A percentile compares a stretch with the other conserved stretches of the same genome.
These are phyloP conservation scores for Chernovozyma sophiae-reginae DNA, from an alignment of 1,139 yeast genomes.

Conservation along the genomic window DNA sequence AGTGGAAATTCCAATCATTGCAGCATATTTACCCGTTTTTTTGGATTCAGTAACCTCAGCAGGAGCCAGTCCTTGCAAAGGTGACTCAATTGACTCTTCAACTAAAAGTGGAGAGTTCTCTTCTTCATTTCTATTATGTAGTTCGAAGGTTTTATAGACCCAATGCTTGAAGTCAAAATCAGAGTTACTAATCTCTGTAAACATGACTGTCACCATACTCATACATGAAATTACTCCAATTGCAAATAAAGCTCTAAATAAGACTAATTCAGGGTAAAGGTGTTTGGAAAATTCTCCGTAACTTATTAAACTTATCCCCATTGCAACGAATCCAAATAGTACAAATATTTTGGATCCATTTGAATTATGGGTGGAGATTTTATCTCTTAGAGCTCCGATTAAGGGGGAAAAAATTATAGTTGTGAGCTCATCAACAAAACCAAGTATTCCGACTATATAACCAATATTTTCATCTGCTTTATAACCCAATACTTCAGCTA, in stretches of 20 bases:
- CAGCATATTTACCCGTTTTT: constrained; percentile 54
- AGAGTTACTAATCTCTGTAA: constrained; percentile 51
- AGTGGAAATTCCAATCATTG: constrained; percentile 57
- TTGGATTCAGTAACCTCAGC: constrained; percentile 3
- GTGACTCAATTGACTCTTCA: neutral
- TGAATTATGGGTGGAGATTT: constrained; percentile 25
- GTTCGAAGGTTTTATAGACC: constrained; percentile 3
- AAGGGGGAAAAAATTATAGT: constrained; percentile 57
- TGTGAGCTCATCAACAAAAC: constrained; percentile 59
- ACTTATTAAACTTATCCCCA: constrained; percentile 45
- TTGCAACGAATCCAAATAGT: constrained; percentile 41
- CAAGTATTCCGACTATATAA: constrained; percentile 53
- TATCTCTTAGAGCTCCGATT: constrained; percentile 62
- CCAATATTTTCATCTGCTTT: constrained; percentile 40
- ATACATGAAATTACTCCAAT: constrained; percentile 52
- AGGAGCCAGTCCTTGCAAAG: neutral
- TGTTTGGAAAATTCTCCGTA: constrained; percentile 35
- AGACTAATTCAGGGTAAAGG: constrained; percentile 44
- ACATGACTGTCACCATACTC: constrained; percentile 47
- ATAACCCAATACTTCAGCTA: constrained; percentile 52
- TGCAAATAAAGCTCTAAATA: constrained; percentile 56
- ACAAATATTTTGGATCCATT: constrained; percentile 53
- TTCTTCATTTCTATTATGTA: neutral
- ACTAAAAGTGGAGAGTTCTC: constrained; percentile 1
- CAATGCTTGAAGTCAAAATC: constrained; percentile 25